Percentiles rank a stretch among this genome's conserved stretches.
phyloP scores from a whole-genome alignment of 352 stramenopile species.

The Elongisporangium prolatum region DNA sequence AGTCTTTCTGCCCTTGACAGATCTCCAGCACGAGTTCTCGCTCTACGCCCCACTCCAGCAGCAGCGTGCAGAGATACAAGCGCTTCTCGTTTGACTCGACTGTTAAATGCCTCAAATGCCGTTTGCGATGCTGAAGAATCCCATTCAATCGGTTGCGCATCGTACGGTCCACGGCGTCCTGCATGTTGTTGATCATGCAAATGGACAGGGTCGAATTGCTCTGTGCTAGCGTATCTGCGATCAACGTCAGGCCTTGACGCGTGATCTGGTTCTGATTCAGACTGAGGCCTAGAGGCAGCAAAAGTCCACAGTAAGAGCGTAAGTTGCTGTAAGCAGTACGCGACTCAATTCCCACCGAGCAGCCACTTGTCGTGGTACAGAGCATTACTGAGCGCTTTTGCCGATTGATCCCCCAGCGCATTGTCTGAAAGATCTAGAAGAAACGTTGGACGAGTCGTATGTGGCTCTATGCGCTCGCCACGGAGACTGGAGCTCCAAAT shows the following conservation, averaged over 20 bases:
- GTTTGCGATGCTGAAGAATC: slow-evolving; percentile 16
- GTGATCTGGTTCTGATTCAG: slow-evolving; percentile 39
- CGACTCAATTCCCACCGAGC: slow-evolving; percentile 19
- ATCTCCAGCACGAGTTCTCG: slow-evolving; percentile 48
- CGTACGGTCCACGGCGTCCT: slow-evolving; percentile 15
- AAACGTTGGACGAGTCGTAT: slow-evolving; percentile 9
- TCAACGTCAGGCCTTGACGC: slow-evolving; percentile 14
- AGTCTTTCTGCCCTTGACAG: slow-evolving; percentile 19
- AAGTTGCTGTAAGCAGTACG: not conserved
- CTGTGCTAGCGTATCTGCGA: slow-evolving; percentile 31
- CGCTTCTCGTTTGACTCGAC: slow-evolving; percentile 34
- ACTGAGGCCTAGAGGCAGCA: slow-evolving; percentile 26
- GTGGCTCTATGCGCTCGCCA: slow-evolving; percentile 11
- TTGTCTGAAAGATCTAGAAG: slow-evolving; percentile 52
- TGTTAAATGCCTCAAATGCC: slow-evolving; percentile 28
- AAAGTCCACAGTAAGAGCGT: not conserved
- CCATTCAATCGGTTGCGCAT: slow-evolving; percentile 14
- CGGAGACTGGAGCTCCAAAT: slow-evolving; percentile 58
- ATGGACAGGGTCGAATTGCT: slow-evolving; percentile 46
- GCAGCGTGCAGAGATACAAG: slow-evolving; percentile 34
- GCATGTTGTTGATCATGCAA: slow-evolving; percentile 26
- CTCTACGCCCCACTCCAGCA: slow-evolving; percentile 50
- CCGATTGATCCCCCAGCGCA: slow-evolving; percentile 28
- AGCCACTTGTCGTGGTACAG: slow-evolving; percentile 71
- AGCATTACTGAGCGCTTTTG: slow-evolving; percentile 34